phyloP scores from a whole-genome alignment of 2,329 filamentous ascomycete genomes.

The Nannizziopsis barbatae region DNA sequence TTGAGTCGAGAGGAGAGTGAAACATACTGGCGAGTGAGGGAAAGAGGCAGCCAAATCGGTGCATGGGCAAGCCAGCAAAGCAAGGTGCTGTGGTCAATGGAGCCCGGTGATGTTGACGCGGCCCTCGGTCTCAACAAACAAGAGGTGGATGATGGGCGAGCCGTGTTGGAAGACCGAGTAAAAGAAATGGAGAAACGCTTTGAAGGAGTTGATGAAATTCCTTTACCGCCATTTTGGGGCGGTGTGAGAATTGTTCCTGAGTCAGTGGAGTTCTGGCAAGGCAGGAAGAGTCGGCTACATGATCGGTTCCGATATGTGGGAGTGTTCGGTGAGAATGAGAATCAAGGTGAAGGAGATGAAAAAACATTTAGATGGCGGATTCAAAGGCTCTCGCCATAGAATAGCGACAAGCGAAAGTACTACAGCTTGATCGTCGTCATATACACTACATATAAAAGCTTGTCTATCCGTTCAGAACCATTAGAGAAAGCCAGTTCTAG shows the following conservation, averaged over 20 bases:
- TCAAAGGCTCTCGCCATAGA: constrained; percentile 32
- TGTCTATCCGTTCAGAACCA: too few species aligned
- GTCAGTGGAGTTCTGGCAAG: constrained; percentile 92
- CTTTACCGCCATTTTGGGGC: constrained; percentile 90
- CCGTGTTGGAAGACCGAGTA: constrained; percentile 65
- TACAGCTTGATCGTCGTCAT: background rate
- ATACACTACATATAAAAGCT: too few species aligned
- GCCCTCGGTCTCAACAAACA: constrained; percentile 15
- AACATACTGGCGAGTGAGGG: constrained; percentile 53
- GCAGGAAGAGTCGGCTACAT: constrained; percentile 76
- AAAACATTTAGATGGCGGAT: constrained; percentile 37
- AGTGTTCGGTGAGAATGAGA: constrained; percentile 41
- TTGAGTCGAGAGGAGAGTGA: constrained; percentile 60
- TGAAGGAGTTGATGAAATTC: constrained; percentile 64
- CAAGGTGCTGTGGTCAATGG: constrained; percentile 48
- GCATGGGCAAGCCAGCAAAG: constrained; percentile 93
- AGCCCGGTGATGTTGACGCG: constrained; percentile 20
- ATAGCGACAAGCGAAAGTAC: background rate
- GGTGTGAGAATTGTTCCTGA: constrained; percentile 77
- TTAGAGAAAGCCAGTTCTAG: too few species aligned
- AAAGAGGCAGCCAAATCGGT: constrained; percentile 71
- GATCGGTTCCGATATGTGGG: constrained; percentile 82
- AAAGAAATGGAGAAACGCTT: constrained; percentile 66
- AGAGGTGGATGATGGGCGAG: constrained; percentile 50
- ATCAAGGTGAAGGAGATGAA: constrained; percentile 49